Base-by-base conservation (phyloP, 192 early-diverging fungal species). In the Neocallimastix lanati region DNA sequence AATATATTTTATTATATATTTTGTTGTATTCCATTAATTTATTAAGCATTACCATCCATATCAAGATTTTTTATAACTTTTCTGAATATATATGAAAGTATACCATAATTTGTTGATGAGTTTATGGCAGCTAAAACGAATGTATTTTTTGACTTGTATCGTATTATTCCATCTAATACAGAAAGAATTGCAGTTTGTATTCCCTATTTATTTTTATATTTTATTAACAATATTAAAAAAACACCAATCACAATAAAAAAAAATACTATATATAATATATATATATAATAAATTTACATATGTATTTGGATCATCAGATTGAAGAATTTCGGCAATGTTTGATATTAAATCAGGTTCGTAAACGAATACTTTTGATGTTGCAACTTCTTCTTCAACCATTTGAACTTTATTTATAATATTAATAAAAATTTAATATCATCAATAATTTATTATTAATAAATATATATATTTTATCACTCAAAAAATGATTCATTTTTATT, bases 61-160 rank as follows among this genome's bases (percentile, higher is more conserved):
- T 88, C 86, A 28, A 90, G 37, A 33, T 85, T 82, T 9, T 86
- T 78, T 30, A 94, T 89, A 29, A 94, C 87, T 80, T 91, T 91
- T 79, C 94, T 90, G 37, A 98, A 81, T 11, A 93, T 87, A 79
- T 90, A 92, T 85, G 98, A 92, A 18, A 98, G 85, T 29, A 92
- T 89, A 28, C 97, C 97, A 80, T 98, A 95, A 80, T 95, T 97
- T 6, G 95, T 95, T 3, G 94, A 93, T 2, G 94, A 94, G 79
- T 96, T 97, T 77, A 97, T 83, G 2, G 95, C 94, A 18, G 92
- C 89, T 58, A 96, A 86, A 2, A 96, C 93, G 76, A 95, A 95
- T 28, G 86, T 86, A 2, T 94, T 84, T 79, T 92, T 91, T 37
- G 82, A 85, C 58, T 94, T 91, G 82, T 94, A 90, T 80, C 93